A percentile compares a stretch with the other conserved stretches of the same genome.
Evolutionary conservation across 2,329 filamentous ascomycete genomes (phyloP).

Genomic region (Diaporthe citriasiana): DNA sequence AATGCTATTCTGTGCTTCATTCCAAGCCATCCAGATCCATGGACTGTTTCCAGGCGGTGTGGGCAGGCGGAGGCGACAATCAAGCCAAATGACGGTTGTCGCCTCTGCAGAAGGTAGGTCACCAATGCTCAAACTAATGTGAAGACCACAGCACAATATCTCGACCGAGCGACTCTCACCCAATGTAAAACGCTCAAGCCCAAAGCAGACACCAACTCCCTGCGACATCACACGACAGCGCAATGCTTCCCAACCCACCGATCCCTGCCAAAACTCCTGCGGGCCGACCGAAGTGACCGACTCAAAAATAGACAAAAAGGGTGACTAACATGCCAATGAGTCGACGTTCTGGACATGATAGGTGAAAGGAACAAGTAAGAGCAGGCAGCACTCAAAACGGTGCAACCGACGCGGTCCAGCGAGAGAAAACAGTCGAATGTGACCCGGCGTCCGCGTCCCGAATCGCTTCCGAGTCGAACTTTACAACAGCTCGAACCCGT

Average conservation of each 20-base stretch:
- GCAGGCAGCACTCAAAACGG: not conserved
- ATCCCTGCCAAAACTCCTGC: slow-evolving; percentile 33
- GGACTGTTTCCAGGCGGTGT: slow-evolving; percentile 8
- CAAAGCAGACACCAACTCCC: slow-evolving; percentile 38
- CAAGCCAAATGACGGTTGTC: not conserved
- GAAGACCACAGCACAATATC: slow-evolving; percentile 6
- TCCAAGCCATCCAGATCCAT: slow-evolving; percentile 24
- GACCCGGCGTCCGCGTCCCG: not conserved
- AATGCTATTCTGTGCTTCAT: slow-evolving; percentile 36
- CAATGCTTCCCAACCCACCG: slow-evolving; percentile 31
- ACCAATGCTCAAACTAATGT: slow-evolving; percentile 30
- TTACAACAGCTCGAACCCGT: slow-evolving; percentile 59
- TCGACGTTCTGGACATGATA: not conserved
- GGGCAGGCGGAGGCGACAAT: slow-evolving; percentile 9
- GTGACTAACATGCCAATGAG: slow-evolving; percentile 28
- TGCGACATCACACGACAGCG: slow-evolving; percentile 37
- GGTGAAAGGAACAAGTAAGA: slow-evolving; percentile 17
- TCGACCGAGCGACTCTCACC: slow-evolving; percentile 21
- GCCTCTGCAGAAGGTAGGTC: slow-evolving; percentile 22
- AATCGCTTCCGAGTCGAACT: not conserved
- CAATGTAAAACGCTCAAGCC: slow-evolving; percentile 24
- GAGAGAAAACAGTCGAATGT: not conserved
- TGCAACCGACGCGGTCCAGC: not conserved
- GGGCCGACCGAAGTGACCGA: slow-evolving; percentile 23
- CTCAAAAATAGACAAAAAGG: slow-evolving; percentile 19